Base-by-base conservation (phyloP, 2,329 filamentous ascomycete genomes). In the Lasiodiplodia sp. region DNA sequence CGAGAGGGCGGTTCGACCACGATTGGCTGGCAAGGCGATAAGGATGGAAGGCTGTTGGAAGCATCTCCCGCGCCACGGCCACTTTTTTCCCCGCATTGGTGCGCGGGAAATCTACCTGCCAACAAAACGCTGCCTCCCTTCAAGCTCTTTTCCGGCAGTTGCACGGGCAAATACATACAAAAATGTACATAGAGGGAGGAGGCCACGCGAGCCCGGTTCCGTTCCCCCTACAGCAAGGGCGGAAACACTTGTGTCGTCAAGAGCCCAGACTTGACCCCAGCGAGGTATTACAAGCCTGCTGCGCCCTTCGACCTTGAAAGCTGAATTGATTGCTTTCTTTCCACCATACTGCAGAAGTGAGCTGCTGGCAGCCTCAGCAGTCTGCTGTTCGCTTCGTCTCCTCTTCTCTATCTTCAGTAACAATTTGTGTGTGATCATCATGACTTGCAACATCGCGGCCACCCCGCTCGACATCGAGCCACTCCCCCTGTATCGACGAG, bases 401-500 rank as follows among this genome's bases (percentile, higher is more conserved):
- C 16, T 40, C 10, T 47, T 51, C 12, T 37, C 34, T 34, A 11
- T 52, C 31, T 23, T 52, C 44, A 38, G 28, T 21, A 31, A 38
- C 47, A 25, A 3, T 38, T 52, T 62, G 23, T 14, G 7, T 21
- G 38, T 49, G 49, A 18, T 21, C 70, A 18, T 21, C 70, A 76
- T 76, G 74, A 72, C 74, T 18, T 73, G 71, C 69, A 75, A 75
- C 70, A 73, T 75, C 69, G 72, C 72, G 38, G 70, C 71, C 69
- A 72, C 72, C 2, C 74, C 74, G 51, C 69, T 71, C 69, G 69
- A 72, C 63, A 55, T 71, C 11, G 76, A 78, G 68, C 74, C 74
- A 18, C 75, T 78, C 31, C 76, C 77, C 5, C 72, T 77, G 52
- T 79, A 77, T 67, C 72, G 70, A 14, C 47, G 40, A 40, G 89